phyloP scores from a whole-genome alignment of 176 grass and related monocot genomes.

The Oryza glumipatula region DNA sequence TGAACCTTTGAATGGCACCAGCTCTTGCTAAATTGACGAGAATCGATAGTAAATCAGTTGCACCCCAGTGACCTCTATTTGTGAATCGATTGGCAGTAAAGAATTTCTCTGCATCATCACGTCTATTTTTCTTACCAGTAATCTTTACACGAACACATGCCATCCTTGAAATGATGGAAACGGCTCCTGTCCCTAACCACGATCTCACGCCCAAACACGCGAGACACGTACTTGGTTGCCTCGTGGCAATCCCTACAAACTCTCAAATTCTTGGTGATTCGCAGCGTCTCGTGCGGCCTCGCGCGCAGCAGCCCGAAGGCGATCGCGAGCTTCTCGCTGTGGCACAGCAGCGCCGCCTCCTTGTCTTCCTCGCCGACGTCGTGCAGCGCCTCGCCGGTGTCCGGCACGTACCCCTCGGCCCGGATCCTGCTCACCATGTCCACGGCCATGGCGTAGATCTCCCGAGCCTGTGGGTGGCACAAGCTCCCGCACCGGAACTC shows the following conservation, averaged over 20 bases:
- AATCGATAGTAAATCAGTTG: background rate
- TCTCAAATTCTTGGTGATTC: slow-evolving; percentile 72
- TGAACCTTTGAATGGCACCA: background rate
- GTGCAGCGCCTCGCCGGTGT: slow-evolving; percentile 55
- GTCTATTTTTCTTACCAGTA: slow-evolving; percentile 59
- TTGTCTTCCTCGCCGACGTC: slow-evolving; percentile 52
- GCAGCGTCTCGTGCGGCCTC: slow-evolving; percentile 40
- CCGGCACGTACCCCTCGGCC: slow-evolving; percentile 52
- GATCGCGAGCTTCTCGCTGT: slow-evolving; percentile 92
- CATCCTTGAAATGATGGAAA: slow-evolving; percentile 81
- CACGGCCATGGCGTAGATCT: slow-evolving; percentile 63
- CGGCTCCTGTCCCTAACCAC: slow-evolving; percentile 77
- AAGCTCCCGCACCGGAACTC: slow-evolving; percentile 67
- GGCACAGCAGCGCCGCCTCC: slow-evolving; percentile 60
- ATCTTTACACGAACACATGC: slow-evolving; percentile 79
- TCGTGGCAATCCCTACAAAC: slow-evolving; percentile 79
- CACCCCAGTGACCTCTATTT: too few species aligned
- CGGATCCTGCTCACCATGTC: slow-evolving; percentile 71
- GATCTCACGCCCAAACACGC: slow-evolving; percentile 65
- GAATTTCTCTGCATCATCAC: background rate
- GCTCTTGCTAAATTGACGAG: too few species aligned
- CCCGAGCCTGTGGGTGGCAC: slow-evolving; percentile 48
- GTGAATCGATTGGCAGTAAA: too few species aligned
- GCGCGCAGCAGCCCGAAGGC: slow-evolving; percentile 72
- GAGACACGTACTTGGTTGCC: slow-evolving; percentile 62